Evolutionary conservation across 1,284 basidiomycete genomes (phyloP).

Genomic region (Ustilago crameri): DNA sequence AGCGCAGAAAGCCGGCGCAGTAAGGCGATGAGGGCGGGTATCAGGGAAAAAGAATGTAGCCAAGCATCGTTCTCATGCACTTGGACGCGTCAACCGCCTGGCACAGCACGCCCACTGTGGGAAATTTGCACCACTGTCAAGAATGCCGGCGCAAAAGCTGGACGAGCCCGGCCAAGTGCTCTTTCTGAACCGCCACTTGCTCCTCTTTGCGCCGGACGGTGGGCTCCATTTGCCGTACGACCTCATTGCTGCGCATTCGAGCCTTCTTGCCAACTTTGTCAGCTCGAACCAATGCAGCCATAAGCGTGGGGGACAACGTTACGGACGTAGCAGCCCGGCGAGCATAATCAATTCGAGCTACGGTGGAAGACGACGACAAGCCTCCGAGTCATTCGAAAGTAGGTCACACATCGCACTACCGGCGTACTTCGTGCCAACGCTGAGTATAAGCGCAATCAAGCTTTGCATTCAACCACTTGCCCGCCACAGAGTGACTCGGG

Average conservation of each 20-base stretch:
- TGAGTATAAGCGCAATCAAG: conserved; percentile 19
- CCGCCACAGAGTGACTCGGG: conserved; percentile 10
- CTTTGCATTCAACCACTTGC: neutral
- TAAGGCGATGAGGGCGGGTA: no score
- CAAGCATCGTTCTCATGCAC: conserved; percentile 13
- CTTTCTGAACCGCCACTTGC: conserved; percentile 7
- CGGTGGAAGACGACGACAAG: neutral
- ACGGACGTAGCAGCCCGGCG: conserved; percentile 4
- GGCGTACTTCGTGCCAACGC: conserved; percentile 14
- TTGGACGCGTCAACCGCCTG: conserved; percentile 25
- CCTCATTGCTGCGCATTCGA: conserved; percentile 4
- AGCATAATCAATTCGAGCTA: neutral
- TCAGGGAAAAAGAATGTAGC: conserved; percentile 8
- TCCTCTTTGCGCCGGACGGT: conserved; percentile 6
- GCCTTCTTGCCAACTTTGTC: no score
- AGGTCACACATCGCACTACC: conserved; percentile 22
- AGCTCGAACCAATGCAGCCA: neutral
- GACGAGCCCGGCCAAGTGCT: conserved; percentile 27
- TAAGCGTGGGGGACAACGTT: neutral
- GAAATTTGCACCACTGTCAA: no score
- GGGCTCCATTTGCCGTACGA: conserved; percentile 15
- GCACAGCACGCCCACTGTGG: conserved; percentile 8
- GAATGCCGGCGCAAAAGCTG: no score
- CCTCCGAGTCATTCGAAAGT: conserved; percentile 2
- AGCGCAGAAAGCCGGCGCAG: no score